phyloP scores from a whole-genome alignment of 2,329 filamentous ascomycete genomes.

The Ophiostoma australiae region DNA sequence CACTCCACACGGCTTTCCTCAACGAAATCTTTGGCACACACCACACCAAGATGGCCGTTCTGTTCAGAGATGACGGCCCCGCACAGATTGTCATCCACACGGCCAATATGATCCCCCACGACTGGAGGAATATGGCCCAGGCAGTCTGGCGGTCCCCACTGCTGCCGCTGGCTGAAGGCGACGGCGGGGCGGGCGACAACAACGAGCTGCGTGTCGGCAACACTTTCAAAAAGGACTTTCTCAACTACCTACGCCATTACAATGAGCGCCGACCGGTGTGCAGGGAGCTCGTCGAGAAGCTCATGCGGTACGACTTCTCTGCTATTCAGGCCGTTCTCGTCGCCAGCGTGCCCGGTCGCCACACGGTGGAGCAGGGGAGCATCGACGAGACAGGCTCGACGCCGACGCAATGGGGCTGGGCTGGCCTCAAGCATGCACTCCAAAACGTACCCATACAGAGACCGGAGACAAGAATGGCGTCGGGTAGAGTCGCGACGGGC shows the following conservation, averaged over 20 bases:
- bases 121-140: slow-evolving; percentile 87
- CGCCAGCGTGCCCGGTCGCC: slow-evolving; percentile 70
- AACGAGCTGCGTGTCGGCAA: slow-evolving; percentile 29
- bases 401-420: slow-evolving; percentile 71
- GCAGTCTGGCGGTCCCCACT: slow-evolving; percentile 72
- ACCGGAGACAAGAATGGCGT: not conserved
- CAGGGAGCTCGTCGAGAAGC: slow-evolving; percentile 49
- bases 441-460: slow-evolving; percentile 43
- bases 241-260: slow-evolving; percentile 69
- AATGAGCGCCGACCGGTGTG: slow-evolving; percentile 53
- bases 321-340: slow-evolving; percentile 64
- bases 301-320: slow-evolving; percentile 64
- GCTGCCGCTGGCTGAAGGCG: slow-evolving; percentile 48
- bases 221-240: slow-evolving; percentile 67
- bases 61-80: slow-evolving; percentile 69
- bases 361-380: slow-evolving; percentile 40
- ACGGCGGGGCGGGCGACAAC: not conserved
- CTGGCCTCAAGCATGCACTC: slow-evolving; percentile 58
- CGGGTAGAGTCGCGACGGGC: not conserved
- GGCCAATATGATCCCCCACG: slow-evolving; percentile 81
- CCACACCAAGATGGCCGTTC: slow-evolving; percentile 80
- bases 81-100: slow-evolving; percentile 82
- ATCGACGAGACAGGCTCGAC: slow-evolving; percentile 2
- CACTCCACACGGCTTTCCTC: slow-evolving; percentile 69
- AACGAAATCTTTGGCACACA: slow-evolving; percentile 83